phyloP scores from a whole-genome alignment of 23 red algal genomes.

The Gracilaria gracilis region DNA sequence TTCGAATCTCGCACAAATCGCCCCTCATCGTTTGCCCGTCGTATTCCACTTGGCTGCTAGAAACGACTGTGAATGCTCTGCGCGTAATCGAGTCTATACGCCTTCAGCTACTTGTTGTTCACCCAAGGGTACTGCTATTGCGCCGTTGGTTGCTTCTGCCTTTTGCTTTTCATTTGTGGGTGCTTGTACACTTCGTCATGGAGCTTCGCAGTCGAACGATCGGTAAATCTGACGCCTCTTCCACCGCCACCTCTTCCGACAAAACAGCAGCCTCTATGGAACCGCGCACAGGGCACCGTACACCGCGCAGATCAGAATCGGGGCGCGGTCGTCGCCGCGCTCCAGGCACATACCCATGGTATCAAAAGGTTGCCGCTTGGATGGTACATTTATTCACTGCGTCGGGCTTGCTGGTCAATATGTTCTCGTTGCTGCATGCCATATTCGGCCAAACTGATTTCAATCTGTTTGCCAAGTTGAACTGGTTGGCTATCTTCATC shows the following conservation, averaged over 20 bases:
- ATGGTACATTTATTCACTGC: conserved; percentile 73
- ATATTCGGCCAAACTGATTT: conserved; percentile 45
- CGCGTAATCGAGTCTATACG: too few relatives aligned
- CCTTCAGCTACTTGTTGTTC: too few relatives aligned
- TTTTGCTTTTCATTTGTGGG: background rate
- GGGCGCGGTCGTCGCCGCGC: background rate
- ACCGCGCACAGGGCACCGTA: background rate
- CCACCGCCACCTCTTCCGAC: conserved; percentile 9
- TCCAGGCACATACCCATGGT: conserved; percentile 5
- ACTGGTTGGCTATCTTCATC: conserved; percentile 79
- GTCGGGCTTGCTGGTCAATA: conserved; percentile 63
- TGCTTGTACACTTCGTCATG: background rate
- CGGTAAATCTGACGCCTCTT: conserved; percentile 10
- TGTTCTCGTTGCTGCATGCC: conserved; percentile 46
- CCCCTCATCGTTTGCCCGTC: background rate
- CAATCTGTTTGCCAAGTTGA: conserved; percentile 55
- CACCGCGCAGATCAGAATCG: background rate
- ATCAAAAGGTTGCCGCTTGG: conserved; percentile 56
- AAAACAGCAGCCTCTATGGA: background rate
- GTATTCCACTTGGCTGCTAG: too few relatives aligned
- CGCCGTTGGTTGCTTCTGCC: background rate
- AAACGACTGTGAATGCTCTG: too few relatives aligned
- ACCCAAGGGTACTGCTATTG: too few relatives aligned
- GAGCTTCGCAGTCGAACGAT: conserved; percentile 28
- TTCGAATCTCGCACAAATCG: background rate